These are phyloP conservation scores for Skeletonema grethae DNA, from an alignment of 108 stramenopile genomes.

Conservation along the genomic window DNA sequence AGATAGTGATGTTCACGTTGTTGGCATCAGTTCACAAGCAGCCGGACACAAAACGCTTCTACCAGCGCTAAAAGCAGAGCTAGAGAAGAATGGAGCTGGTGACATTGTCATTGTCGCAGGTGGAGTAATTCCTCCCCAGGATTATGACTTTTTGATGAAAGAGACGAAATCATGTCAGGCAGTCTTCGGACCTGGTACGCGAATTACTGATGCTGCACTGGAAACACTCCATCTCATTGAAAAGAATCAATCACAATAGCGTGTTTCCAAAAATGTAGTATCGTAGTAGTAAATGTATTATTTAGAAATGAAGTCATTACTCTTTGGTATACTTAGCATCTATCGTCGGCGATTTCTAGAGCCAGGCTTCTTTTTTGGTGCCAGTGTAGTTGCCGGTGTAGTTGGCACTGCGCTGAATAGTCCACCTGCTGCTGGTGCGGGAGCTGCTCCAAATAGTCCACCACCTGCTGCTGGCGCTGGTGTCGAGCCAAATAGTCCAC, in stretches of 20 bases:
- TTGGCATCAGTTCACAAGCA: constrained; percentile 96
- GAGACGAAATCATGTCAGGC: constrained; percentile 82
- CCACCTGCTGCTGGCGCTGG: constrained; percentile 53
- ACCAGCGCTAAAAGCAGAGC: constrained; percentile 88
- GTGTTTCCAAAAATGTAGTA: not conserved
- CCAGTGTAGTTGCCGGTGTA: constrained; percentile 44
- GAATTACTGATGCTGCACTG: constrained; percentile 87
- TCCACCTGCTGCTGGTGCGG: constrained; percentile 52
- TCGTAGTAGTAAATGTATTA: constrained; percentile 3
- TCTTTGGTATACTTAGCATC: not conserved
- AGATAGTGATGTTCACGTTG: constrained; percentile 97
- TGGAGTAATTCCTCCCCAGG: constrained; percentile 96
- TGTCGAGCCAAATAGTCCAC: constrained; percentile 48
- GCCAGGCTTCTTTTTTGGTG: constrained; percentile 40
- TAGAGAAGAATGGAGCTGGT: constrained; percentile 79
- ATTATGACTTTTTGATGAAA: constrained; percentile 89
- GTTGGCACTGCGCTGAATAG: constrained; percentile 33
- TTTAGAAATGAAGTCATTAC: constrained; percentile 5
- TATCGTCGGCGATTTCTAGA: constrained; percentile 34
- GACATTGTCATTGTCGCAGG: constrained; percentile 94
- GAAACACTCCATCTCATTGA: constrained; percentile 80
- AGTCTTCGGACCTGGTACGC: constrained; percentile 97
- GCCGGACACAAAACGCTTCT: constrained; percentile 97
- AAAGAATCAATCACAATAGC: constrained; percentile 2
- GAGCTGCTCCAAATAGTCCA: constrained; percentile 34